phyloP scores from a whole-genome alignment of 2,329 filamentous ascomycete genomes.

The Fusarium nurragi region DNA sequence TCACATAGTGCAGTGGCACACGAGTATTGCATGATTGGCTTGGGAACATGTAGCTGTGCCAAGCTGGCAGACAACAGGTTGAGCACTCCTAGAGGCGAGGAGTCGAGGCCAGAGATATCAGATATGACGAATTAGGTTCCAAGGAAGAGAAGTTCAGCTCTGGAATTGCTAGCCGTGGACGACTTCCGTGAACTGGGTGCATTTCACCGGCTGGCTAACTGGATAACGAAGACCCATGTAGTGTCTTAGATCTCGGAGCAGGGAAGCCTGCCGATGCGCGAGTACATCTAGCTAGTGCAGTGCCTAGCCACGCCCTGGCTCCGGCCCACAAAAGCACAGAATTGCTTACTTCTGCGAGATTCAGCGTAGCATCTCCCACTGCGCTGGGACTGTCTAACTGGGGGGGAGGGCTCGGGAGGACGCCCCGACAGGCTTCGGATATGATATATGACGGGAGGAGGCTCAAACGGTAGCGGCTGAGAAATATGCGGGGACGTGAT shows the following conservation, averaged over 20 bases:
- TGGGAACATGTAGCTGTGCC: not conserved
- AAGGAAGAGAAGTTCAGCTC: not conserved
- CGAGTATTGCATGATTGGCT: not conserved
- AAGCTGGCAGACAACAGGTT: not conserved
- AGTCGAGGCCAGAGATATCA: not conserved
- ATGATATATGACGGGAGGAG: slow-evolving; percentile 29
- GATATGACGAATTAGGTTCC: not conserved
- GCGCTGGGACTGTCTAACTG: slow-evolving; percentile 13
- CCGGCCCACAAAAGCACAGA: not conserved
- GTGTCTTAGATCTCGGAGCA: slow-evolving; percentile 39
- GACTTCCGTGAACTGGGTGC: not conserved
- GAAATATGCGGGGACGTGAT: not conserved
- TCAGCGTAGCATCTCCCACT: slow-evolving; percentile 15
- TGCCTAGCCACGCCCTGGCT: not conserved
- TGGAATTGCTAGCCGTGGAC: not conserved
- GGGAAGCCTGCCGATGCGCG: slow-evolving; percentile 24
- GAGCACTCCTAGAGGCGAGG: too few relatives aligned
- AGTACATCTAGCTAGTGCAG: not conserved
- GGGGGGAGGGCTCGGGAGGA: not conserved
- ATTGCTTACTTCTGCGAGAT: slow-evolving; percentile 24
- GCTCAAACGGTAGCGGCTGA: slow-evolving; percentile 26
- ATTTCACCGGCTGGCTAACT: slow-evolving; percentile 21
- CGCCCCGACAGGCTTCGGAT: slow-evolving; percentile 24
- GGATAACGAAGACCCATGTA: slow-evolving; percentile 1
- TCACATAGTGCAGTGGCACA: not conserved